Evolutionary conservation across 768 basidiomycete species (phyloP), one percentile per base, ranked within the genome.

Genomic region (Phanerodontia chrysosporium): DNA sequence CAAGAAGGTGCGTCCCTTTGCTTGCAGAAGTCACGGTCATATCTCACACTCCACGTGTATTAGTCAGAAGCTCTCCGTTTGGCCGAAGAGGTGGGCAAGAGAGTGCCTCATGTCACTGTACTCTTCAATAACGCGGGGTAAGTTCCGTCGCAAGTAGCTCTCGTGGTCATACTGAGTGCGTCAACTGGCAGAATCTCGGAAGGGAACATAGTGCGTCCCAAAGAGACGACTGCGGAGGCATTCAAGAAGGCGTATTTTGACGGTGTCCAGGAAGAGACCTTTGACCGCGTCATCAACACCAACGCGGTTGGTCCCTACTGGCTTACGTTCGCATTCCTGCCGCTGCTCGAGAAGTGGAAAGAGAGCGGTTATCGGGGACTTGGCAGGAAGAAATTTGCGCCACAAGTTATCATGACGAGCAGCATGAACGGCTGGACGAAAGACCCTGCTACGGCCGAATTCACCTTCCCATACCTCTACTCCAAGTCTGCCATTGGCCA

Each of bases 301-400:
- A 80, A 79, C 61, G 74, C 76, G 0, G 71, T 76, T 10, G 78
- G 76, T 0, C 78, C 81, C 5, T 82, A 81, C 66, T 84, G 82
- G 78, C 70, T 82, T 21, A 77, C 81, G 0, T 79, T 82, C 62
- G 81, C 82, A n/a, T 81, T 82, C 70, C 70, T 84, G 2, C 81
- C 80, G 6, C 69, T 84, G 0, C 71, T 83, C 5, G 78, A 79
- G 62, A 76, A 75, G 55, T 77, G 79, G 76, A 77, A 78, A 64
- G 66, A 67, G 39, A 64, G 64, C 2, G 63, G 67, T 1, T 67
- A 63, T 46, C 32, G 55, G 16, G 66, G 64, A 27, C 67, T 60
- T 21, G 69, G 67, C 8, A 68, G 67, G 55, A 55, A 65, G 24
- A 73, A 70, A 53, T 80, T 80, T 59, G 77, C 73, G 9, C 78